Evolutionary conservation across 805 yeast species (phyloP), one percentile per base, ranked within the genome.

Genomic region (Hanseniaspora pseudoguilliermondii): DNA sequence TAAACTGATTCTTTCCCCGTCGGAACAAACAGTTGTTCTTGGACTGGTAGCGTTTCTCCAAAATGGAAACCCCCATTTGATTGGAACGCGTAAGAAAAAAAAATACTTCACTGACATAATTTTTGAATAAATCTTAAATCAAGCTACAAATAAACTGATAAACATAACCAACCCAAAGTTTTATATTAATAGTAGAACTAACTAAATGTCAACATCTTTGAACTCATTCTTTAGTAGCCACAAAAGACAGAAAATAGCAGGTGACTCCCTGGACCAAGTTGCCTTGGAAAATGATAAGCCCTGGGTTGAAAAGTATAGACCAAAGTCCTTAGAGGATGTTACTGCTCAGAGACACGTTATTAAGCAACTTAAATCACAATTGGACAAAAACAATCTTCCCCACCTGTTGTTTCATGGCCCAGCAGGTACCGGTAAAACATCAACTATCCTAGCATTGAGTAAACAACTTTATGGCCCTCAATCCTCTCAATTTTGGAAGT

Each of bases 231-330:
- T 65, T 57, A 65, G 62, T 36, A 50, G 47, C 29, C 60, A 49
- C 25, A 70, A 68, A 57, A 69, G 62, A 57, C 68, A 69, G 36
- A 66, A 66, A 47, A 38, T 64, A 5, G 39, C 58, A 46, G 49
- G 50, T 10, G 55, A 52, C 9, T 20, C 49, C 13, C 10, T 53
- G 6, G 20, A n/a, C 15, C 8, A 59, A 49, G 0, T 62, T 59
- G 13, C 20, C 20, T 58, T 60, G 13, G 69, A 65, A 35, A 65
- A 68, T 41, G 63, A 66, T n/a, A 69, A 72, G 51, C 96, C 96
- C 3, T 88, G 96, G 96, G 95, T 89, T 21, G 96, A 88, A 66
- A 88, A 88, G 74, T 86, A 86, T 67, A 87, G 99, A 61, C 99
- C 99, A 15, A 83, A 81, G 66, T 80, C 77, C 47, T 74, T 93